Evolutionary conservation across 108 stramenopile genomes (phyloP).

Genomic region (Halocafeteria seosinensis): DNA sequence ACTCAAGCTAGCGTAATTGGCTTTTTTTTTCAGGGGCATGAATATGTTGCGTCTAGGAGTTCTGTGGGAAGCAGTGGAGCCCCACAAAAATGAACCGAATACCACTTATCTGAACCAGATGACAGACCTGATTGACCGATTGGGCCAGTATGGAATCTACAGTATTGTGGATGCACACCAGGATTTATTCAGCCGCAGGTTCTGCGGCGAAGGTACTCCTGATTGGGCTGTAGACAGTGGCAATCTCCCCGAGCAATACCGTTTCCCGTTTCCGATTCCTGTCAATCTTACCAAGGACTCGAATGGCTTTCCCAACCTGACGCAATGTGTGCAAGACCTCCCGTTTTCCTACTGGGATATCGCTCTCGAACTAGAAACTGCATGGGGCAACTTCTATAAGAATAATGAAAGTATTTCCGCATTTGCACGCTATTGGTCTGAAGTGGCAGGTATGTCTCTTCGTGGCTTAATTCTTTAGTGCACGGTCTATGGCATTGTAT

Average conservation of each 20-base stretch:
- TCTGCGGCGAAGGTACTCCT: constrained; percentile 22
- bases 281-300: neutral
- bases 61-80: constrained; percentile 11
- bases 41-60: constrained; percentile 16
- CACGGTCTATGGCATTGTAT: no score
- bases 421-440: constrained; percentile 9
- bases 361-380: constrained; percentile 3
- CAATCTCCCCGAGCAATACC: neutral
- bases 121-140: neutral
- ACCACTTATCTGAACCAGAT: constrained; percentile 5
- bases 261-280: constrained; percentile 9
- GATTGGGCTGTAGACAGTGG: constrained; percentile 1
- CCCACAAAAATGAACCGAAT: constrained; percentile 3
- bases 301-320: constrained; percentile 2
- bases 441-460: neutral
- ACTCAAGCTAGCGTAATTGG: neutral
- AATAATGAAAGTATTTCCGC: neutral
- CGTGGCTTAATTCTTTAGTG: no score
- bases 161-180: constrained; percentile 19
- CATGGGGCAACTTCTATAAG: constrained; percentile 3
- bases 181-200: constrained; percentile 15
- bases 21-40: constrained; percentile 13
- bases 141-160: constrained; percentile 8
- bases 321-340: constrained; percentile 5
- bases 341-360: neutral